Evolutionary conservation across 2,329 filamentous ascomycete species (phyloP).

Genomic region (Fusarium floridanum): DNA sequence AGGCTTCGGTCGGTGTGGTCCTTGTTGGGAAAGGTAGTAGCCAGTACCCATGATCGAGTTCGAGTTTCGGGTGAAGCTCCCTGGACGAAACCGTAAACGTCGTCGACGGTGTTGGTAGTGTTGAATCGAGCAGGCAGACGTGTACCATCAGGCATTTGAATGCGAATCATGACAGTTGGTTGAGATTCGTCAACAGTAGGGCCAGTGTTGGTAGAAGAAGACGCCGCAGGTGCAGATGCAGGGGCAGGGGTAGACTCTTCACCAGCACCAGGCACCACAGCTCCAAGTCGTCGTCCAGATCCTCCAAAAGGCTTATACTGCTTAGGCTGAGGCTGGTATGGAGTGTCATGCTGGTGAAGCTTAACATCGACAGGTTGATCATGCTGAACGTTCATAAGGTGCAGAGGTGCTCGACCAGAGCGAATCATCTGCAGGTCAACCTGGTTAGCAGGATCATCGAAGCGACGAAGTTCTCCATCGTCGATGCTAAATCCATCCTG

Average conservation of each 20-base stretch:
- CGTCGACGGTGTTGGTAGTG: constrained; percentile 80
- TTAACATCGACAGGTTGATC: constrained; percentile 85
- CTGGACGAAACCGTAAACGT: constrained; percentile 81
- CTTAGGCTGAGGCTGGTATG: constrained; percentile 78
- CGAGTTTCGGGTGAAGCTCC: constrained; percentile 70
- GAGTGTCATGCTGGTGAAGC: constrained; percentile 79
- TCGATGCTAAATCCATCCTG: constrained; percentile 87
- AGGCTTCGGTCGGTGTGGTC: constrained; percentile 77
- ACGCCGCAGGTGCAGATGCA: constrained; percentile 45
- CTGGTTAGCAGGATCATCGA: constrained; percentile 82
- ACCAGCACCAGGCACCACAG: constrained; percentile 75
- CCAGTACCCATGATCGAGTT: constrained; percentile 77
- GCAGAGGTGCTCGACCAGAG: constrained; percentile 79
- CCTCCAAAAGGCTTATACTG: constrained; percentile 83
- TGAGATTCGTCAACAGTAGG: constrained; percentile 71
- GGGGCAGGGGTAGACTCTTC: constrained; percentile 28
- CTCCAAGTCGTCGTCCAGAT: constrained; percentile 79
- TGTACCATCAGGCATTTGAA: constrained; percentile 83
- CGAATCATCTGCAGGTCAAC: constrained; percentile 81
- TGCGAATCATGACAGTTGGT: constrained; percentile 78
- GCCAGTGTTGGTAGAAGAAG: constrained; percentile 52
- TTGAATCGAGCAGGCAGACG: constrained; percentile 86
- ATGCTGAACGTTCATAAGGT: constrained; percentile 81
- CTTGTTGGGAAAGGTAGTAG: constrained; percentile 87
- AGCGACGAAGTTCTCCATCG: constrained; percentile 81